These are phyloP conservation scores for Eucalyptus sp. DNA, from an alignment of 345 rosid species.

Conservation along the genomic window DNA sequence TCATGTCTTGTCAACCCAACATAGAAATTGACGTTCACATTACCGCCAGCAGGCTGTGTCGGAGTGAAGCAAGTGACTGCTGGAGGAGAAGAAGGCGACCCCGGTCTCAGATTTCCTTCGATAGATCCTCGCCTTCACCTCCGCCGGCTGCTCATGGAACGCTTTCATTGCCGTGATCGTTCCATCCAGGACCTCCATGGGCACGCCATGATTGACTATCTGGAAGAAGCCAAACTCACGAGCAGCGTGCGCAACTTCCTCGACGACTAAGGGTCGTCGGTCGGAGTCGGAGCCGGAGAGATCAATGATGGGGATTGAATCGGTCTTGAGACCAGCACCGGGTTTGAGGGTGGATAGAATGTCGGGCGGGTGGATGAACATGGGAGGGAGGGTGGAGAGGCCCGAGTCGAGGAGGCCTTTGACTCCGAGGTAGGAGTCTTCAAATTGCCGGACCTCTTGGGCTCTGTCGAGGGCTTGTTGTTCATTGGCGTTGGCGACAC, in stretches of 20 bases:
- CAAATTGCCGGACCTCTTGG: slow-evolving; percentile 18
- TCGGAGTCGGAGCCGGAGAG: slow-evolving; percentile 24
- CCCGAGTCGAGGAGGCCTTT: slow-evolving; percentile 41
- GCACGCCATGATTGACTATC: background rate
- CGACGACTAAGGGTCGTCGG: slow-evolving; percentile 6
- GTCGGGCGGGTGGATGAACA: slow-evolving; percentile 4
- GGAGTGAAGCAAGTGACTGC: slow-evolving; percentile 19
- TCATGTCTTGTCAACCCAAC: background rate
- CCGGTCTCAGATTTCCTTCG: background rate
- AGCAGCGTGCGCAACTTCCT: slow-evolving; percentile 9
- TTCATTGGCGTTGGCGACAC: background rate
- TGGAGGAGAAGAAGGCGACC: slow-evolving; percentile 17
- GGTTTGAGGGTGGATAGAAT: background rate
- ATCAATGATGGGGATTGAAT: slow-evolving; percentile 28
- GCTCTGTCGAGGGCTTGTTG: slow-evolving; percentile 7
- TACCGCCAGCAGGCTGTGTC: slow-evolving; percentile 53
- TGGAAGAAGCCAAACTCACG: slow-evolving; percentile 37
- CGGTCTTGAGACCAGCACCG: background rate
- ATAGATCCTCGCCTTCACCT: slow-evolving; percentile 20
- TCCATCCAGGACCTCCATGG: slow-evolving; percentile 10
- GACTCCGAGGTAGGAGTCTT: slow-evolving; percentile 31
- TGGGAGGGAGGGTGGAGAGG: slow-evolving; percentile 8
- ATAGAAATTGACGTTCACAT: background rate
- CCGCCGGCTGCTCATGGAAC: slow-evolving; percentile 14
- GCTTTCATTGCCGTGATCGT: slow-evolving; percentile 1